Evolutionary conservation across 2,329 filamentous ascomycete genomes (phyloP).

Genomic region (Diaporthe australafricana): DNA sequence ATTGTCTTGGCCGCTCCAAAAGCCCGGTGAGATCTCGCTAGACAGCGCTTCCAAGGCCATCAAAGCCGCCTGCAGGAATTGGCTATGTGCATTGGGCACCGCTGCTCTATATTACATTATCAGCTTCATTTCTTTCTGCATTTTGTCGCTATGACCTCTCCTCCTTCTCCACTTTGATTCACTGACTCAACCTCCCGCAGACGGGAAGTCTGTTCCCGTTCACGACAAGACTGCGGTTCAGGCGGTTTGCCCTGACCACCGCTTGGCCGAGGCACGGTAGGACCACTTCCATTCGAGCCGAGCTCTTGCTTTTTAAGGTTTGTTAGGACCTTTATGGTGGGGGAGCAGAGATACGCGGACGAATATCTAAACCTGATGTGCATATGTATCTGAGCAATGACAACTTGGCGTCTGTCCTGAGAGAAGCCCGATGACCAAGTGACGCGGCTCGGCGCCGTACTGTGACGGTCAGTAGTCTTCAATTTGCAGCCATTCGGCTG

Average conservation of each 20-base stretch:
- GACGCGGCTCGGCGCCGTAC: not conserved
- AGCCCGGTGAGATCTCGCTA: not conserved
- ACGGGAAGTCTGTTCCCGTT: constrained; percentile 3
- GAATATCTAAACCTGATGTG: not conserved
- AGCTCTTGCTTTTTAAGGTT: not conserved
- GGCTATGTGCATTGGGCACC: not conserved
- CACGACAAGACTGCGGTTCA: constrained; percentile 16
- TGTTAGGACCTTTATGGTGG: not conserved
- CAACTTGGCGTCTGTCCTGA: not conserved
- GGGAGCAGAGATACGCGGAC: not conserved
- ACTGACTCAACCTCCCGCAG: constrained; percentile 20
- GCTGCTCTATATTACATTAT: not conserved
- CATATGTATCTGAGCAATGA: not conserved
- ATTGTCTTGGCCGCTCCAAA: not conserved
- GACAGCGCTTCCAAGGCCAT: not conserved
- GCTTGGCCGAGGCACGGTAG: constrained; percentile 9
- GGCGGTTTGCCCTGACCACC: not conserved
- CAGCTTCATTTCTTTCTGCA: not conserved
- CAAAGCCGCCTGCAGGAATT: not conserved
- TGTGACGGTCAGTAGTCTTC: not conserved
- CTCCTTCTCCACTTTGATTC: not conserved
- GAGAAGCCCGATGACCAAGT: not conserved
- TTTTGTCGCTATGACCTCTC: not conserved
- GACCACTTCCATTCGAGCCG: not conserved
- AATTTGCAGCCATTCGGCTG: constrained; percentile 6